A percentile compares a stretch with the other conserved stretches of the same genome.
Evolutionary conservation across 1,284 basidiomycete genomes (phyloP).

Genomic region (Cryptococcus floricola): DNA sequence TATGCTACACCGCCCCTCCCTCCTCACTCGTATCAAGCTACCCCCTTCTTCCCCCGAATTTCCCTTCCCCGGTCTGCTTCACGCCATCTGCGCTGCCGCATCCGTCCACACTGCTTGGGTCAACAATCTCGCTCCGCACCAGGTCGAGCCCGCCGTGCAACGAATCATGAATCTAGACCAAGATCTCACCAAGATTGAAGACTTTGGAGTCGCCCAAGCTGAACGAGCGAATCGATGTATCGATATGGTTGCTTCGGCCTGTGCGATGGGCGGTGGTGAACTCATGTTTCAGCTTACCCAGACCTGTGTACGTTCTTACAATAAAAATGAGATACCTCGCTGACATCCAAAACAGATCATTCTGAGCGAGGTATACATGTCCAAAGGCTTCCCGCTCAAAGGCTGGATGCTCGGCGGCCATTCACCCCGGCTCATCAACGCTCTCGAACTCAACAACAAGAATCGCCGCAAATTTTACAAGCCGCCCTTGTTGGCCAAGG

Average conservation of each 20-base stretch:
- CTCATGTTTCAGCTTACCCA: slow-evolving; percentile 36
- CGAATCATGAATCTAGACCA: slow-evolving; percentile 21
- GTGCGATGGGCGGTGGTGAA: slow-evolving; percentile 29
- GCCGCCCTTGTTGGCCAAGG: slow-evolving; percentile 22
- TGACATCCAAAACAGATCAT: slow-evolving; percentile 20
- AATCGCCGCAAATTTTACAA: slow-evolving; percentile 25
- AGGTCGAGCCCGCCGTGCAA: slow-evolving; percentile 24
- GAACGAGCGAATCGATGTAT: slow-evolving; percentile 30
- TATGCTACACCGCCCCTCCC: slow-evolving; percentile 44
- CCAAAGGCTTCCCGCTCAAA: slow-evolving; percentile 33
- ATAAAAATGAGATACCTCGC: background rate
- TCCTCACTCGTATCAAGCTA: slow-evolving; percentile 47
- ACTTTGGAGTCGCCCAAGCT: slow-evolving; percentile 40
- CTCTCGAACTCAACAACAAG: slow-evolving; percentile 33
- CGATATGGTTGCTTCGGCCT: slow-evolving; percentile 22
- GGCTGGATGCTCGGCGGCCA: slow-evolving; percentile 32
- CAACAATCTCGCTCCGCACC: slow-evolving; percentile 25
- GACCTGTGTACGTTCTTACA: slow-evolving; percentile 25
- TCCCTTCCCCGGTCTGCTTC: slow-evolving; percentile 49
- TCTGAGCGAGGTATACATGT: slow-evolving; percentile 30
- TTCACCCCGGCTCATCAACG: slow-evolving; percentile 31
- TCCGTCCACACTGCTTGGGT: slow-evolving; percentile 46
- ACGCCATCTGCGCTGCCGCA: slow-evolving; percentile 50
- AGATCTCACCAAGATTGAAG: slow-evolving; percentile 32
- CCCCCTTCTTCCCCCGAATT: slow-evolving; percentile 48